phyloP scores from a whole-genome alignment of 805 yeast genomes.

The Hanseniaspora meyeri region DNA sequence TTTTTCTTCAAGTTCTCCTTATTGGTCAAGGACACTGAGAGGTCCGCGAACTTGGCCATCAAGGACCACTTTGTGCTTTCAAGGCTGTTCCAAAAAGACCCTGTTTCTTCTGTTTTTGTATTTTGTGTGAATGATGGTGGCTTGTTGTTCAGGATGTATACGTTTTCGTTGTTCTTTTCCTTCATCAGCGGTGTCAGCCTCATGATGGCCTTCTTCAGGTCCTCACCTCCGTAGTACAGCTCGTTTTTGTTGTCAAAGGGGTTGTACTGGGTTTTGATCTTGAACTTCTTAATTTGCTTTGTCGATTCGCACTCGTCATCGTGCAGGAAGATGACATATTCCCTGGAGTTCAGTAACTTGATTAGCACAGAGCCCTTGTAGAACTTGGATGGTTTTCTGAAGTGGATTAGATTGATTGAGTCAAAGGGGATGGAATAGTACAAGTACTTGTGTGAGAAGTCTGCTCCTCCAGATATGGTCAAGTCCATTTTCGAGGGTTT shows the following conservation, averaged over 20 bases:
- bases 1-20: constrained; percentile 15
- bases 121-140: background rate
- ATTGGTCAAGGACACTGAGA: constrained; percentile 35
- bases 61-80: constrained; percentile 55
- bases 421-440: constrained; percentile 5
- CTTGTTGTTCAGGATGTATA: constrained; percentile 8
- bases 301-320: constrained; percentile 79
- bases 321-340: constrained; percentile 85
- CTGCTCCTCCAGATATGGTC: background rate
- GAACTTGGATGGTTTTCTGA: constrained; percentile 67
- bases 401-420: constrained; percentile 60
- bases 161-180: constrained; percentile 4
- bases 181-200: constrained; percentile 16
- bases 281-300: constrained; percentile 40
- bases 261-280: constrained; percentile 51
- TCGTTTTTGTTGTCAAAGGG: constrained; percentile 50
- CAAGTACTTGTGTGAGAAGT: background rate
- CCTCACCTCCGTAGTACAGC: constrained; percentile 86
- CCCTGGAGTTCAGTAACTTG: constrained; percentile 52
- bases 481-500: background rate
- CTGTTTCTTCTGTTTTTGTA: background rate
- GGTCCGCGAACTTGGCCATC: constrained; percentile 69
- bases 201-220: constrained; percentile 47
- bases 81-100: background rate
- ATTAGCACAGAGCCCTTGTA: constrained; percentile 84